phyloP scores from a whole-genome alignment of 2,329 filamentous ascomycete genomes.

The Corniculantispora saksenae region DNA sequence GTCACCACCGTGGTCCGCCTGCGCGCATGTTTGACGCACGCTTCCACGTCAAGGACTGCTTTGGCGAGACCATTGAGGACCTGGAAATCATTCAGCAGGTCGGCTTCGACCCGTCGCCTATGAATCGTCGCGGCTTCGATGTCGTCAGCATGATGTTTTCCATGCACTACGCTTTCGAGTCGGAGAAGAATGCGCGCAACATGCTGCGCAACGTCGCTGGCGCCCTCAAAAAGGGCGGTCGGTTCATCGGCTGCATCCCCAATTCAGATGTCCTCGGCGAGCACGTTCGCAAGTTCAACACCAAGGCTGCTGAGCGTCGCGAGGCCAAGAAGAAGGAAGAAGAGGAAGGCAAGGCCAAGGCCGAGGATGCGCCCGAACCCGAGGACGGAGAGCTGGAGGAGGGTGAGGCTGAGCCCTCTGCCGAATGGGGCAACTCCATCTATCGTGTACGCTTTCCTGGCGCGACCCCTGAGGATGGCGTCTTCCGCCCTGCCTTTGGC shows the following conservation, averaged over 20 bases:
- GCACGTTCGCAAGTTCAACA: conserved; percentile 76
- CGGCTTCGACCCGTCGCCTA: conserved; percentile 77
- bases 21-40: conserved; percentile 74
- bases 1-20: conserved; percentile 43
- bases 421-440: conserved; percentile 90
- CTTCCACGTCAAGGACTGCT: conserved; percentile 92
- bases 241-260: conserved; percentile 94
- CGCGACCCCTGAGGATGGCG: conserved; percentile 78
- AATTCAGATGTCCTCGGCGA: conserved; percentile 88
- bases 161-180: conserved; percentile 98
- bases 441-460: conserved; percentile 89
- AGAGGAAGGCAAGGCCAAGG: conserved; percentile 24
- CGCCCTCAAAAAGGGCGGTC: conserved; percentile 86
- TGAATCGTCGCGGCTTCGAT: conserved; percentile 82
- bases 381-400: conserved; percentile 57
- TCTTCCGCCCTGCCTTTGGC: conserved; percentile 91
- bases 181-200: conserved; percentile 80
- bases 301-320: conserved; percentile 44
- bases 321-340: conserved; percentile 41
- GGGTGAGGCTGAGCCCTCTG: conserved; percentile 62
- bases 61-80: conserved; percentile 78
- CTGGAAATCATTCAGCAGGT: conserved; percentile 81
- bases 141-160: conserved; percentile 99
- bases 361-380: conserved; percentile 26
- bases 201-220: conserved; percentile 95